These are phyloP conservation scores for Microcyclosporella mali DNA, from an alignment of 2,329 filamentous ascomycete species.

Conservation along the genomic window DNA sequence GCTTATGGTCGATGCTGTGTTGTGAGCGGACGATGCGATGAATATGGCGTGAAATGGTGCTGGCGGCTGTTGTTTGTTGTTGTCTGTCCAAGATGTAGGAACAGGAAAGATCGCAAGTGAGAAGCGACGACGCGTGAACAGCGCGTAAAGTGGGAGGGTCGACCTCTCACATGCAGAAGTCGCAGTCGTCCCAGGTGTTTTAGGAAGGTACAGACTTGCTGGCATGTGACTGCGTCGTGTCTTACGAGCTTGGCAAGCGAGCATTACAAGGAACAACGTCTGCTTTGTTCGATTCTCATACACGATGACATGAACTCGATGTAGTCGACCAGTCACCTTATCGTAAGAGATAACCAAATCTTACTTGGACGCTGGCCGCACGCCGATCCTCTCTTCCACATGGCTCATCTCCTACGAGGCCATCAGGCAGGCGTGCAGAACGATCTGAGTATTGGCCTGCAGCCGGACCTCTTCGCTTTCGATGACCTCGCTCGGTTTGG, in stretches of 20 bases:
- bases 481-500: constrained; percentile 79
- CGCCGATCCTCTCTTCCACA: constrained; percentile 34
- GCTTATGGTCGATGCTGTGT: neutral
- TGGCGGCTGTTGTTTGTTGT: no score
- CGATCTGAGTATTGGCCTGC: constrained; percentile 78
- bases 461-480: constrained; percentile 69
- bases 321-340: no score
- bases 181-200: no score
- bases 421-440: constrained; percentile 91
- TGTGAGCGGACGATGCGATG: neutral
- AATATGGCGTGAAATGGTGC: neutral
- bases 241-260: no score
- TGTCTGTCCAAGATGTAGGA: neutral
- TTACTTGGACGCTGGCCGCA: neutral
- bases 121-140: neutral
- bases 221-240: no score
- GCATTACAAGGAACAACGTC: no score
- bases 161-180: no score
- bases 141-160: no score
- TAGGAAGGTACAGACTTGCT: no score
- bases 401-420: constrained; percentile 82
- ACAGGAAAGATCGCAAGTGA: neutral
- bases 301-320: no score
- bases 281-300: no score
- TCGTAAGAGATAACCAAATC: neutral